Conservation (phyloP, 2,329 filamentous ascomycete genomes). For the Apiospora koreana region DNA sequence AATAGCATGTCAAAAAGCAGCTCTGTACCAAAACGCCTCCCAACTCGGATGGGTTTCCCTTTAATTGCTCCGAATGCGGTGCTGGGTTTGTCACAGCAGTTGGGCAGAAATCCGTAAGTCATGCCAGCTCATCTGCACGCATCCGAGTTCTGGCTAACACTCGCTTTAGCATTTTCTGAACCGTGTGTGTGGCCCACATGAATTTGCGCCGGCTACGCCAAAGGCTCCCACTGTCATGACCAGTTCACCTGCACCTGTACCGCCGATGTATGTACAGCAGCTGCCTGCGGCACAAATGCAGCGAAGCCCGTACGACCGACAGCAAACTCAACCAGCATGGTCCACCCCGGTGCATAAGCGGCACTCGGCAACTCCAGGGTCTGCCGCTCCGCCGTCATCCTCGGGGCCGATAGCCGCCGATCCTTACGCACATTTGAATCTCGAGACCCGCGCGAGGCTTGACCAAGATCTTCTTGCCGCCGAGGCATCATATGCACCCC, state of each 20-base stretch:
- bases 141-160: background rate
- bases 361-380: background rate
- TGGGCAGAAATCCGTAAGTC: conserved; percentile 43
- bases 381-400: conserved; percentile 14
- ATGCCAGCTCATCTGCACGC: too few relatives aligned
- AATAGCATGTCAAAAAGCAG: conserved; percentile 37
- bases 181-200: conserved; percentile 48
- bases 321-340: background rate
- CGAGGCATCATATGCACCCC: conserved; percentile 39
- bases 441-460: conserved; percentile 31
- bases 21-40: conserved; percentile 33
- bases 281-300: background rate
- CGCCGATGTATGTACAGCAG: conserved; percentile 13
- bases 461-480: conserved; percentile 39
- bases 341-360: background rate
- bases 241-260: conserved; percentile 12
- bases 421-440: conserved; percentile 47
- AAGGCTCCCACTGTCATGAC: conserved; percentile 14
- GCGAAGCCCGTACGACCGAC: conserved; percentile 5
- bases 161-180: conserved; percentile 38
- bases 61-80: conserved; percentile 47
- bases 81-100: conserved; percentile 43
- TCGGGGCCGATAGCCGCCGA: conserved; percentile 30
- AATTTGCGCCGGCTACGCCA: conserved; percentile 25
- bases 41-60: conserved; percentile 31